phyloP scores from a whole-genome alignment of 352 stramenopile genomes.

The Peronospora tabacina region DNA sequence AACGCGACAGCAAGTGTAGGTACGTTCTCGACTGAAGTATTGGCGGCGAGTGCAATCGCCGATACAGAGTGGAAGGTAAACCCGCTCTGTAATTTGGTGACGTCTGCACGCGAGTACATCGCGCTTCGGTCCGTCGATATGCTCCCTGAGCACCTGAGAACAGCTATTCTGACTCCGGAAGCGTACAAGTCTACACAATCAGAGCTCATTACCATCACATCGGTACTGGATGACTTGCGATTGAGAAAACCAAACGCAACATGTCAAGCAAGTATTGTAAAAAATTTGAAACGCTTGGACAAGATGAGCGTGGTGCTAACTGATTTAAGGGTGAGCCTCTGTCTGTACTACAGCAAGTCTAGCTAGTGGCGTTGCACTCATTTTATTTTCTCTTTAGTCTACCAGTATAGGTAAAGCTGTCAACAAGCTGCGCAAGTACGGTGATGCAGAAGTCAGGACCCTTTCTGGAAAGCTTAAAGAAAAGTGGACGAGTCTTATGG shows the following conservation, averaged over 20 bases:
- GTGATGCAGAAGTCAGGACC: slow-evolving; percentile 39
- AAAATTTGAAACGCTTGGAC: slow-evolving; percentile 56
- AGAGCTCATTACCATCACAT: slow-evolving; percentile 57
- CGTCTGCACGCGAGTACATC: slow-evolving; percentile 73
- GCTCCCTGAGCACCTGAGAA: slow-evolving; percentile 70
- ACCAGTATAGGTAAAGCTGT: slow-evolving; percentile 83
- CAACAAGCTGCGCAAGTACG: slow-evolving; percentile 80
- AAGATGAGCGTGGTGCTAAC: slow-evolving; percentile 70
- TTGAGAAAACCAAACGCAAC: slow-evolving; percentile 20
- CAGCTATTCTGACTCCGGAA: slow-evolving; percentile 72
- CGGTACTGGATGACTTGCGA: slow-evolving; percentile 51
- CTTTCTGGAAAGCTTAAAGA: slow-evolving; percentile 51
- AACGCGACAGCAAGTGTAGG: slow-evolving; percentile 49
- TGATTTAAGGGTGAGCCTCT: slow-evolving; percentile 53
- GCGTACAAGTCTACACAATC: slow-evolving; percentile 75
- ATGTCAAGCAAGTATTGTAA: slow-evolving; percentile 37
- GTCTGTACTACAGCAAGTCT: background rate
- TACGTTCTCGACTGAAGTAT: slow-evolving; percentile 53
- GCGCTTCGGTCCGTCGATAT: slow-evolving; percentile 77
- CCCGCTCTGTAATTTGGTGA: slow-evolving; percentile 72
- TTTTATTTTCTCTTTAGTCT: slow-evolving; percentile 26
- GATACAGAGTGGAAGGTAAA: slow-evolving; percentile 76
- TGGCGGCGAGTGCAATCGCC: slow-evolving; percentile 54
- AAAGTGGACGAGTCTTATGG: slow-evolving; percentile 76
- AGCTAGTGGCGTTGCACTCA: slow-evolving; percentile 7